Conservation (phyloP, 1,284 basidiomycete genomes). For the Malassezia dermatis region DNA sequence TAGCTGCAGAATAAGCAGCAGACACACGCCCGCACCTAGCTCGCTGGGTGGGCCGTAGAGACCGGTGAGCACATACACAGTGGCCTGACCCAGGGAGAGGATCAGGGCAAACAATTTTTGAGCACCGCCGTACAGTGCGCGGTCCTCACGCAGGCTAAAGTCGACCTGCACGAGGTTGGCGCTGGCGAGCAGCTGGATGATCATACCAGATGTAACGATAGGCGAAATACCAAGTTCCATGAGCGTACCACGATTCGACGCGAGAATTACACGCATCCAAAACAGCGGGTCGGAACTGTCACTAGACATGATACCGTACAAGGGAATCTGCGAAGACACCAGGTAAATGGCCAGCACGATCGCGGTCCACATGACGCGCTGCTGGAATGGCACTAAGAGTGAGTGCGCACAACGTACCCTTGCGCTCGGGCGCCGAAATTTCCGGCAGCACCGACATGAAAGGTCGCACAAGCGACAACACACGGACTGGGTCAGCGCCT, state of each 20-base stretch:
- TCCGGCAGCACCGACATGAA: conserved; percentile 47
- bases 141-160: conserved; percentile 91
- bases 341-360: conserved; percentile 47
- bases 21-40: conserved; percentile 90
- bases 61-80: conserved; percentile 92
- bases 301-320: conserved; percentile 47
- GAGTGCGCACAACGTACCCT: conserved; percentile 23
- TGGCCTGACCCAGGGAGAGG: conserved; percentile 90
- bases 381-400: conserved; percentile 41
- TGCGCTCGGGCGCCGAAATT: conserved; percentile 46
- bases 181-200: conserved; percentile 96
- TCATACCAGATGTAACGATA: conserved; percentile 91
- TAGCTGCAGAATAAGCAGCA: conserved; percentile 86
- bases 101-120: conserved; percentile 98
- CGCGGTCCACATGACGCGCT: conserved; percentile 46
- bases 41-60: conserved; percentile 89
- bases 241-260: conserved; percentile 92
- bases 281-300: conserved; percentile 70
- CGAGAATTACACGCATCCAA: conserved; percentile 99
- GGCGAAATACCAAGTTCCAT: conserved; percentile 99
- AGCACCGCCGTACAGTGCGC: conserved; percentile 86
- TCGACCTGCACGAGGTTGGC: conserved; percentile 96
- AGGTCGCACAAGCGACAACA: conserved; percentile 47
- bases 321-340: conserved; percentile 46
- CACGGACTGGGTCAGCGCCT: conserved; percentile 28